Evolutionary conservation across 305 asterid species (phyloP).

Genomic region (Solanum hybrid): DNA sequence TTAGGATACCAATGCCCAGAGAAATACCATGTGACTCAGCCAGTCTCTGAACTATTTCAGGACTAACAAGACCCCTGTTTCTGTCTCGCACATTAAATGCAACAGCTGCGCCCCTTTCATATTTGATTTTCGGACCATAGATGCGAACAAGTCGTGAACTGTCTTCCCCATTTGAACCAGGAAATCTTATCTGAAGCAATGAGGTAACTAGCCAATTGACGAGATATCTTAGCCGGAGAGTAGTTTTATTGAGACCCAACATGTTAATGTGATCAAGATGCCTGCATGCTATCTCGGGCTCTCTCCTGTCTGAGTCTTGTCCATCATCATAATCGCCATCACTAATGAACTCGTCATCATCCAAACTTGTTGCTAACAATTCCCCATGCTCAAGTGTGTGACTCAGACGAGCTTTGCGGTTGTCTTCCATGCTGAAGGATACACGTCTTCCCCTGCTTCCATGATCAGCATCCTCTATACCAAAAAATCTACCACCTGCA

Average conservation of each 20-base stretch:
- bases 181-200: constrained; percentile 63
- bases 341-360: constrained; percentile 66
- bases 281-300: constrained; percentile 56
- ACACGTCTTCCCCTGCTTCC: constrained; percentile 75
- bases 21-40: constrained; percentile 67
- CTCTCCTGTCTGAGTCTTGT: constrained; percentile 69
- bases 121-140: constrained; percentile 89
- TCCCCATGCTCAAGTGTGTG: constrained; percentile 58
- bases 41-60: constrained; percentile 77
- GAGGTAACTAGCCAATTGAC: constrained; percentile 93
- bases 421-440: constrained; percentile 71
- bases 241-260: constrained; percentile 92
- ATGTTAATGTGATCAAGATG: constrained; percentile 89
- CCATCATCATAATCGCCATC: constrained; percentile 65
- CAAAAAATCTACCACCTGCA: constrained; percentile 71
- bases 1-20: constrained; percentile 79
- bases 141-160: constrained; percentile 59
- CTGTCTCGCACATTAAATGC: constrained; percentile 83
- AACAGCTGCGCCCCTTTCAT: constrained; percentile 93
- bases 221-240: constrained; percentile 72
- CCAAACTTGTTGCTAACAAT: constrained; percentile 44
- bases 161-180: constrained; percentile 37
- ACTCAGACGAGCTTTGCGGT: constrained; percentile 29
- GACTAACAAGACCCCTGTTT: constrained; percentile 64
- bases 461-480: constrained; percentile 78